phyloP scores from a whole-genome alignment of 179 eudicot species.

The Vitellaria paradoxa region DNA sequence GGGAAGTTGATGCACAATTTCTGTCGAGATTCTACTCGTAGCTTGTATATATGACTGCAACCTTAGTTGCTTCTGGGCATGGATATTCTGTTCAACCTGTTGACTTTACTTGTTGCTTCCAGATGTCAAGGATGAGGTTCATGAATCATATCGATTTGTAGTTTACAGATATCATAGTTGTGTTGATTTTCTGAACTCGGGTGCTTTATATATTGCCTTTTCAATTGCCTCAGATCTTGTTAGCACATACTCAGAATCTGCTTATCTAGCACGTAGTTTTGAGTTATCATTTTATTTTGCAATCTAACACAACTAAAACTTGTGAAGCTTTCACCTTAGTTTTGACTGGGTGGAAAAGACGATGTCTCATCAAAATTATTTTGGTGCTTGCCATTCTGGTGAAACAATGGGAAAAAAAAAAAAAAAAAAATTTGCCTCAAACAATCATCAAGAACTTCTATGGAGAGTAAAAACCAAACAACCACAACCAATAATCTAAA shows the following conservation, averaged over 20 bases:
- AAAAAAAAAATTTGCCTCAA: too few relatives aligned
- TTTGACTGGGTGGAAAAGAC: neutral
- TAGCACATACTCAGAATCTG: neutral
- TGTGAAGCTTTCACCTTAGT: slow-evolving; percentile 1
- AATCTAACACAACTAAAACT: neutral
- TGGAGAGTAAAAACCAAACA: too few relatives aligned
- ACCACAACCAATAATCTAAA: too few relatives aligned
- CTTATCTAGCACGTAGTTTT: neutral
- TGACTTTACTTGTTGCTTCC: neutral
- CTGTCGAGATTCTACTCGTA: neutral
- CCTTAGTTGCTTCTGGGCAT: neutral
- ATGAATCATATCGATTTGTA: neutral
- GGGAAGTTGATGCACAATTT: neutral
- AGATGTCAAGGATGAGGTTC: neutral
- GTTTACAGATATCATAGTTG: neutral
- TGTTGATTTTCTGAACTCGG: neutral
- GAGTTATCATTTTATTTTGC: neutral
- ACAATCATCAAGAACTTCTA: too few relatives aligned
- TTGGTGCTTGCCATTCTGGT: neutral
- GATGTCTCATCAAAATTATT: neutral
- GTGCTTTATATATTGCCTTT: neutral
- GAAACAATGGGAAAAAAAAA: too few relatives aligned
- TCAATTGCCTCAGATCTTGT: neutral
- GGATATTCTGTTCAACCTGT: neutral
- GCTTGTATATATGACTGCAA: neutral